A percentile compares a stretch with the other conserved stretches of the same genome.
These are phyloP conservation scores for Avicennia marina DNA, from an alignment of 257 asterid species.

Conservation along the genomic window DNA sequence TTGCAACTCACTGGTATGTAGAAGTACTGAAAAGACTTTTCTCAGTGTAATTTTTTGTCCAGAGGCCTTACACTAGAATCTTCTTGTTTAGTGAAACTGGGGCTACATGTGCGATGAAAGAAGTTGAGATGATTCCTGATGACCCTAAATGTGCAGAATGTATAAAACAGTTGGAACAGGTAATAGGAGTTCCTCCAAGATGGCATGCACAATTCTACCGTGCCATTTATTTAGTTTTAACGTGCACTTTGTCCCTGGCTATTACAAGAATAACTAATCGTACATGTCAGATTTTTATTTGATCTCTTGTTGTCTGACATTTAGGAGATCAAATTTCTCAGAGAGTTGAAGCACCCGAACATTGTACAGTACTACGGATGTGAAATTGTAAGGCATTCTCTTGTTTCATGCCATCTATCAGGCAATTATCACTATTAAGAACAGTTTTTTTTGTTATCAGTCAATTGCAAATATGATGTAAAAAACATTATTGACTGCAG, in stretches of 20 bases:
- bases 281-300: slow-evolving; percentile 7
- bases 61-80: not conserved
- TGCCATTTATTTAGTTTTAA: not conserved
- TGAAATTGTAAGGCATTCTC: slow-evolving; percentile 54
- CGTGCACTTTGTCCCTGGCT: not conserved
- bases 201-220: not conserved
- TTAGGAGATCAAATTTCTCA: slow-evolving; percentile 80
- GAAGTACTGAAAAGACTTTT: not conserved
- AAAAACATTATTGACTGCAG: slow-evolving; percentile 31
- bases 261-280: not conserved
- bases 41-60: slow-evolving; percentile 12
- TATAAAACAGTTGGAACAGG: slow-evolving; percentile 83
- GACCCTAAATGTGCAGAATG: slow-evolving; percentile 70
- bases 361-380: slow-evolving; percentile 81
- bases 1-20: slow-evolving; percentile 70
- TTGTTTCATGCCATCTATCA: slow-evolving; percentile 1
- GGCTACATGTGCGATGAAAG: slow-evolving; percentile 85
- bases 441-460: not conserved
- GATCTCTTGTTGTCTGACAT: slow-evolving; percentile 10
- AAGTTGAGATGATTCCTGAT: slow-evolving; percentile 68
- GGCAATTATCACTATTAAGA: not conserved
- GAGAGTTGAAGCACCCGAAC: slow-evolving; percentile 71
- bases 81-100: slow-evolving; percentile 71
- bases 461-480: slow-evolving; percentile 8
- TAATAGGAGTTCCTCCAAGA: slow-evolving; percentile 24